Evolutionary conservation across 148 eudicot genomes (phyloP), one percentile per base, ranked within the genome.

Genomic region (Limonium bicolor): DNA sequence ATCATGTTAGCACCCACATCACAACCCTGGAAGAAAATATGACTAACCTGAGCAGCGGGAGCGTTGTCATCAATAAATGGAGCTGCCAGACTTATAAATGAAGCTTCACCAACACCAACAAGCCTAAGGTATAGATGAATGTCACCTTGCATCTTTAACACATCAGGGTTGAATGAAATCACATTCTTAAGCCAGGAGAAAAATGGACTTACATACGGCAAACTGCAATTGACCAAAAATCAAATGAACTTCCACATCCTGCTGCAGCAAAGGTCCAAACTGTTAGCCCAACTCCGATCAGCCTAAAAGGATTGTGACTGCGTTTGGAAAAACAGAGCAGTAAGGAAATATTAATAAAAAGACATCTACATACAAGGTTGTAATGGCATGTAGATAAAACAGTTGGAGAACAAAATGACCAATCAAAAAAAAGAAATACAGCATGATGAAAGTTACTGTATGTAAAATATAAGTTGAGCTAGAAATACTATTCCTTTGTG

Each of bases 61-160:
- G 96, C 94, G 67, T 78, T 78, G 46, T 86, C 96, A 58, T 86
- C 96, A 55, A 86, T 86, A 53, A 73, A 86, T 28, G 96, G 96
- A 58, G 96, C 94, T 46, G 96, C 96, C 61, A 86, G 82, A 73
- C 96, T 82, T 41, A 86, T 78, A 47, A 86, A 86, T 37, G 93
- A 86, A 41, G 96, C 96, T 71, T 86, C 94, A 52, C 96, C 96
- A 53, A 86, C 96, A 66, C 96, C 93, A 51, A 86, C 96, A 46
- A 86, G 68, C 96, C 96, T 86, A 57, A 52, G 31, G 27, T 43
- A 28, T 21, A 41, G 8, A 43, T n/a, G n/a, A n/a, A n/a, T n/a
- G n/a, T n/a, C n/a, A n/a, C n/a, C n/a, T n/a, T n/a, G n/a, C n/a
- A n/a, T n/a, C n/a, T n/a, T n/a, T n/a, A n/a, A n/a, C n/a, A n/a